Evolutionary conservation across 768 basidiomycete species (phyloP), one percentile per base, ranked within the genome.

Genomic region (Boletus pseudo-olivaceus): DNA sequence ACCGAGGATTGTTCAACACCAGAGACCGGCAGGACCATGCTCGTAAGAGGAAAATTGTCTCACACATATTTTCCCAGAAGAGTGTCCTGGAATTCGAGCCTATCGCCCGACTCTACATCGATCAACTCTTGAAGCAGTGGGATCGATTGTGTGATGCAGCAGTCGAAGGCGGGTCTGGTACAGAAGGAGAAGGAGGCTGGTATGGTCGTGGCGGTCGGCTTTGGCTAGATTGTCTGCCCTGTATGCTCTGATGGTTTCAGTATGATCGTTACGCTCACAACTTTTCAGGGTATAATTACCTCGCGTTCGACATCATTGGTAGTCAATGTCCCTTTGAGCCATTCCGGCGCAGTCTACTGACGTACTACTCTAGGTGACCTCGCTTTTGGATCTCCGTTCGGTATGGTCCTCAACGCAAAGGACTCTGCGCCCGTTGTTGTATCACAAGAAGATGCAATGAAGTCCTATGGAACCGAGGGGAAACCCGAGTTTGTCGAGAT

Each of bases 1-100:
- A 73, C 32, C 80, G 85, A 30, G 87, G 87, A 1, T 73, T 91
- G 29, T 90, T 91, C 80, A 90, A 86, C 68, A 88, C 87, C 17
- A 83, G 90, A 42, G 82, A 88, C 63, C 82, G 90, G 32, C 65
- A 71, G 7, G 88, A 92, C 53, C 93, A 96, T 67, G 79, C 89
- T 7, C 83, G 93, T 40, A 96, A 94, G 73, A 85, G 92, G 74
- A 96, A 96, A 74, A 90, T 97, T 56, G 82, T 96, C 43, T 86
- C 90, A 1, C 83, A 90, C 65, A 86, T 91, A 62, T 90, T 90
- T 72, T 85, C 86, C 1, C 87, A 88, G 66, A 93, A 93, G 75
- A 89, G 72, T 51, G 90, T 96, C 5, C 67, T 90, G 54, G 88
- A 91, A 61, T 95, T 96, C 56, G 91, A 94, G 67, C 88, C 90